phyloP scores from a whole-genome alignment of 192 early-diverging fungal genomes.

The Geranomyces michiganensis region DNA sequence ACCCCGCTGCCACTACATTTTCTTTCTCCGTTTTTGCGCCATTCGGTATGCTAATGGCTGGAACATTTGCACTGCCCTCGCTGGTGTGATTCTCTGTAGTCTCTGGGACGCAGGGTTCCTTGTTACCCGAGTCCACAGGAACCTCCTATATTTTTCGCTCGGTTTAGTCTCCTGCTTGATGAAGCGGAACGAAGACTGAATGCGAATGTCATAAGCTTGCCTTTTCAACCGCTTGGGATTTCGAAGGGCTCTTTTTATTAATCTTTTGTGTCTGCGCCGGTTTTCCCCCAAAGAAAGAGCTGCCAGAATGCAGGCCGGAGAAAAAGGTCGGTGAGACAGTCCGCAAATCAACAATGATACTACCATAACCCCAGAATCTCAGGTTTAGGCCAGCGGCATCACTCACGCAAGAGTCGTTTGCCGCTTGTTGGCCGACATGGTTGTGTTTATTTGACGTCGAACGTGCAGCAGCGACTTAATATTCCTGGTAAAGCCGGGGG shows the following conservation, averaged over 20 bases:
- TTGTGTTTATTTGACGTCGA: too few relatives aligned
- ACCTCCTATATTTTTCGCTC: too few relatives aligned
- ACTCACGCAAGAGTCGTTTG: constrained; percentile 24
- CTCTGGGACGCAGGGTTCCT: background rate
- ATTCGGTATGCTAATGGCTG: background rate
- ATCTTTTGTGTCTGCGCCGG: background rate
- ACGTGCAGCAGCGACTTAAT: too few relatives aligned
- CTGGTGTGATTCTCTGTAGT: background rate
- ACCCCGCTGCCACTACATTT: background rate
- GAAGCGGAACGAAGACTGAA: background rate
- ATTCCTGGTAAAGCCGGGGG: too few relatives aligned
- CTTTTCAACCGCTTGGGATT: background rate
- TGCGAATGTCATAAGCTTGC: background rate
- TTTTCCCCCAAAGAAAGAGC: constrained; percentile 17
- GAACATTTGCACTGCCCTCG: background rate
- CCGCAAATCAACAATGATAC: background rate
- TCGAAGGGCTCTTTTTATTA: background rate
- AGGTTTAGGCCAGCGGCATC: background rate
- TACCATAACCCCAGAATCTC: background rate
- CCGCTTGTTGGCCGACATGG: constrained; percentile 5
- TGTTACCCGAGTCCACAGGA: background rate
- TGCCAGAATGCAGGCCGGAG: constrained; percentile 2
- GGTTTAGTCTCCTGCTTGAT: background rate
- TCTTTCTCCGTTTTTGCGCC: constrained; percentile 2
- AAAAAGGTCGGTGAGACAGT: background rate